Evolutionary conservation across 768 basidiomycete genomes (phyloP), one percentile per base, ranked within the genome.

Genomic region (Psilocybe cyanescens): DNA sequence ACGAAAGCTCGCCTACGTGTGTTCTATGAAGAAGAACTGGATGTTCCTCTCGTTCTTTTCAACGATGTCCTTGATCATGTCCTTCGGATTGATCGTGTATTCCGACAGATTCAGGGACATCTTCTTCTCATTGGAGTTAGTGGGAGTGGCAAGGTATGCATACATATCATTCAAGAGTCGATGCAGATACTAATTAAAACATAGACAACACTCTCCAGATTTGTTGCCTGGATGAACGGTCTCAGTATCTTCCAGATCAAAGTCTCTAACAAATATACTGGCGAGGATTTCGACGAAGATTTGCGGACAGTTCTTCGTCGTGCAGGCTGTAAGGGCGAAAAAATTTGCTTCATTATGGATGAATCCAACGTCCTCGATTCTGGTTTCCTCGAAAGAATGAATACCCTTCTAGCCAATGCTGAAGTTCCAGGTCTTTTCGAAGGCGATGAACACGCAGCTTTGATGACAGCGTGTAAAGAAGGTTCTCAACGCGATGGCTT

Each of bases 341-440:
- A 99, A 78, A 91, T 99, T 52, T 98, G 95, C 74, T 99, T 99
- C 83, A 99, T 99, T 79, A 98, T 99, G 97, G 97, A 99, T 74
- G 97, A 99, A 74, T 99, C 97, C 3, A 99, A 99, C 69, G 97
- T 99, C 11, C 89, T 99, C 33, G 97, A 99, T 73, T 97, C 97
- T 11, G 97, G 97, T 49, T 99, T 99, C 84, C 78, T 99, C 65
- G 97, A 99, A 73, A 88, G 97, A n/a, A 99, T 99, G 97, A 99
- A 99, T 74, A 99, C 97, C 0, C 86, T 99, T 12, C 85, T 99
- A 14, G 97, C 97, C 44, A 99, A 99, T 69, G 97, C 97, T n/a
- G 97, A 99, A 74, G 96, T 99, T n/a, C 97, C 97, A 0, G 97
- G 97, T 75, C 83, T 99, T n/a, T 99, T 99, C 72, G 97, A 99